Base-by-base conservation (phyloP, 495 filamentous ascomycete genomes). In the Daldinia caldariorum region DNA sequence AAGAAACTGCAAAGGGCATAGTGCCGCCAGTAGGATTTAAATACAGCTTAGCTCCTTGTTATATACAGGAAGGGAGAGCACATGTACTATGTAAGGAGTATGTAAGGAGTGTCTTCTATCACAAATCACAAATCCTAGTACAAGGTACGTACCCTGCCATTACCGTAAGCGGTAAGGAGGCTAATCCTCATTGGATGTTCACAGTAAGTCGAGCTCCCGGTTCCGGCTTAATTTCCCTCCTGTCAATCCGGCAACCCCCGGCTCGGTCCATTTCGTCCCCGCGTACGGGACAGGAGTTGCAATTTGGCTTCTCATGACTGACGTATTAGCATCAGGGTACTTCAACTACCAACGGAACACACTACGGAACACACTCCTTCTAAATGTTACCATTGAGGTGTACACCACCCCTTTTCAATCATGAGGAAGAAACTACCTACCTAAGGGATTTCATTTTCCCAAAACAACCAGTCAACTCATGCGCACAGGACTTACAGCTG, bases 111-210 rank as follows among this genome's bases (percentile, higher is more conserved):
- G 26, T 26, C 26, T 3, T 26, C 26, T 3, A 26, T 1, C 26
- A 26, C 3, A 26, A 26, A 26, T 26, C 26, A 3, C 26, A 26
- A 54, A 54, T 43, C 31, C 37, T 0, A 26, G 14, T 18, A 20
- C 13, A 54, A 22, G 49, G 51, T 62, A 62, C 60, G 60, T 62
- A 62, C 47, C 47, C 26, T 0, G 49, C 35, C 20, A 41, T 62
- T 62, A 8, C 60, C 60, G 35, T 39, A 53, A 38, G 6, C 16
- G 60, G 60, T 53, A 62, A 49, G 13, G 14, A 2, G 12, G 10
- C 49, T 43, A 54, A 31, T 29, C 60, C 35, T 29, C 18, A 41
- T 41, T 39, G 18, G 18, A 6, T 39, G 32, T 53, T n/a, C 34
- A 26, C 16, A 13, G 18, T 35, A 22, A 45, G 16, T 22, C 16